phyloP scores from a whole-genome alignment of 768 basidiomycete genomes.

The Mycena galopus region DNA sequence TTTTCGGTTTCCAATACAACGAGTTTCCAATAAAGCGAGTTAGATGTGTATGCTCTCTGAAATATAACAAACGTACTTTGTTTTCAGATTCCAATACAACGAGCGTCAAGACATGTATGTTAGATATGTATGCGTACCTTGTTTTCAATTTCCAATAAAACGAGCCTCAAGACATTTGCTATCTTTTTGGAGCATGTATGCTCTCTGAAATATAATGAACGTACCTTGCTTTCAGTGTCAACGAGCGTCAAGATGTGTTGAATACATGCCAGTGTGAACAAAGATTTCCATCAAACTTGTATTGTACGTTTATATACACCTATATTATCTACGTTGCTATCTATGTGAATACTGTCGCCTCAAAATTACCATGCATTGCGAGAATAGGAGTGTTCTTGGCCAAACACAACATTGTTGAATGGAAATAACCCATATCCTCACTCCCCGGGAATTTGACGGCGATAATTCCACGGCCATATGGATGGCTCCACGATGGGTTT shows the following conservation, averaged over 20 bases:
- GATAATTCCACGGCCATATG: not conserved
- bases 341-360: not conserved
- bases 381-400: no score
- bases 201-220: not conserved
- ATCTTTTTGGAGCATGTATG: not conserved
- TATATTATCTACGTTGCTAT: no score
- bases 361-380: no score
- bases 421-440: not conserved
- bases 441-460: not conserved
- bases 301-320: no score
- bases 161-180: not conserved
- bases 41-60: no score
- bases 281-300: not conserved
- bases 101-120: not conserved
- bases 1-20: no score
- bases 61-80: no score
- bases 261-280: not conserved
- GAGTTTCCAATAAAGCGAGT: no score
- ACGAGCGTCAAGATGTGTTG: no score
- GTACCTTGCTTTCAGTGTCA: not conserved
- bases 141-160: no score
- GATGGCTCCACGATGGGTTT: not conserved
- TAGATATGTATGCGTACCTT: not conserved
- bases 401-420: not conserved
- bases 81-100: no score